Evolutionary conservation across 371 early-diverging fungal species (phyloP).

Genomic region (Dinochytrium kinnereticum): DNA sequence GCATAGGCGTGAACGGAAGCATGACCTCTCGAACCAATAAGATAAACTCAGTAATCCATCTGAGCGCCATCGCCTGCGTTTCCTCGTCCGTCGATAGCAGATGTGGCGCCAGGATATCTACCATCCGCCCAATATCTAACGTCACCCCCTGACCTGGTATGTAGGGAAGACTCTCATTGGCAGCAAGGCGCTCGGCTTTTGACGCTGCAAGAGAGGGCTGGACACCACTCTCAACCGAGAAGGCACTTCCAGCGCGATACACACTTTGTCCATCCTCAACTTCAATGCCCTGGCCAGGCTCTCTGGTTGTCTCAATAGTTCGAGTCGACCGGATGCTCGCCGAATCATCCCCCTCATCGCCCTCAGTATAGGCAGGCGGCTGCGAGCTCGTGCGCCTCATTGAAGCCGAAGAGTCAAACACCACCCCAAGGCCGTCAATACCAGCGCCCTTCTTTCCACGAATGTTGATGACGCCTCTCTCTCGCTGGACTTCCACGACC

Average conservation of each 20-base stretch:
- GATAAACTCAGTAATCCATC: slow-evolving; percentile 88
- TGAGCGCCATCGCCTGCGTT: slow-evolving; percentile 82
- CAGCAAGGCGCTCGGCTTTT: background rate
- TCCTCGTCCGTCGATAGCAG: slow-evolving; percentile 74
- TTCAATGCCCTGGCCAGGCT: background rate
- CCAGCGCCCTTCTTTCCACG: slow-evolving; percentile 29
- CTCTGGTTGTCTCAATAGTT: background rate
- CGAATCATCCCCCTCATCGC: background rate
- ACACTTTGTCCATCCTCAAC: background rate
- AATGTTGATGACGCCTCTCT: slow-evolving; percentile 43
- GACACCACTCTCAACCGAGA: slow-evolving; percentile 4
- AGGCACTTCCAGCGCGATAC: background rate
- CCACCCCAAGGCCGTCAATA: slow-evolving; percentile 12
- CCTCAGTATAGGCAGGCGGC: slow-evolving; percentile 9
- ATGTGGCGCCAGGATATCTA: slow-evolving; percentile 81
- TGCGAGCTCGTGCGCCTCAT: background rate
- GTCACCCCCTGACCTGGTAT: slow-evolving; percentile 76
- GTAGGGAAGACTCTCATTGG: slow-evolving; percentile 36
- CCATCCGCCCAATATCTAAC: slow-evolving; percentile 78
- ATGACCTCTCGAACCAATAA: slow-evolving; percentile 76
- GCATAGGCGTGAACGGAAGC: slow-evolving; percentile 73
- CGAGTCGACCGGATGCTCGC: slow-evolving; percentile 6
- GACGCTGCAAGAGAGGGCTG: background rate
- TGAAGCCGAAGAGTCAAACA: slow-evolving; percentile 6
- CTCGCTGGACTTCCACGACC: slow-evolving; percentile 68